phyloP scores from a whole-genome alignment of 2,329 filamentous ascomycete genomes.

The Botrytis fragariae region DNA sequence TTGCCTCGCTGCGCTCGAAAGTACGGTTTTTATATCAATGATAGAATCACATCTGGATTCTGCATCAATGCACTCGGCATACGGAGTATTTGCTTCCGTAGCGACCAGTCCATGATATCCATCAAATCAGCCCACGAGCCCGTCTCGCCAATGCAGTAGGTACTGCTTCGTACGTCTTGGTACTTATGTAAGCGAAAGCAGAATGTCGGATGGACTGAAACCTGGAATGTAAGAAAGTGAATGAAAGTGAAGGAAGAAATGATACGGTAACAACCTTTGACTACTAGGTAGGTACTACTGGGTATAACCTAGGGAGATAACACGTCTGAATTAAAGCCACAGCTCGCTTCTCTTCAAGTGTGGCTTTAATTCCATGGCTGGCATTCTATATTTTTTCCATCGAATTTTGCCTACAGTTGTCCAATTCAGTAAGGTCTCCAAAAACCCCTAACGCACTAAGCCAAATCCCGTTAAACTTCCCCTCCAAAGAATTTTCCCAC shows the following conservation, averaged over 20 bases:
- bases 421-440: background rate
- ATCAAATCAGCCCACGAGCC: background rate
- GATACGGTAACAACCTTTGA: no score
- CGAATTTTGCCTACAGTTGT: background rate
- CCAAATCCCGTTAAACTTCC: slow-evolving; percentile 17
- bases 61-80: background rate
- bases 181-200: background rate
- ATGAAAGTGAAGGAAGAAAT: background rate
- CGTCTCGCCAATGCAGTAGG: background rate
- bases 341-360: background rate
- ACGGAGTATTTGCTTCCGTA: background rate
- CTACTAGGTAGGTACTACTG: no score
- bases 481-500: slow-evolving; percentile 21
- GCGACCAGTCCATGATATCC: background rate
- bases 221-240: background rate
- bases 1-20: background rate
- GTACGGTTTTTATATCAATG: background rate
- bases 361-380: background rate
- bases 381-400: background rate
- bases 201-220: background rate
- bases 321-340: background rate
- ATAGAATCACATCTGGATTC: background rate
- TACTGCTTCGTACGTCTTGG: background rate
- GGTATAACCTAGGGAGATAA: background rate
- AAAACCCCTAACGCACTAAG: background rate